A percentile compares a stretch with the other conserved stretches of the same genome.
These are phyloP conservation scores for Apophysomyces elegans DNA, from an alignment of 371 early-diverging fungal genomes.

Conservation along the genomic window DNA sequence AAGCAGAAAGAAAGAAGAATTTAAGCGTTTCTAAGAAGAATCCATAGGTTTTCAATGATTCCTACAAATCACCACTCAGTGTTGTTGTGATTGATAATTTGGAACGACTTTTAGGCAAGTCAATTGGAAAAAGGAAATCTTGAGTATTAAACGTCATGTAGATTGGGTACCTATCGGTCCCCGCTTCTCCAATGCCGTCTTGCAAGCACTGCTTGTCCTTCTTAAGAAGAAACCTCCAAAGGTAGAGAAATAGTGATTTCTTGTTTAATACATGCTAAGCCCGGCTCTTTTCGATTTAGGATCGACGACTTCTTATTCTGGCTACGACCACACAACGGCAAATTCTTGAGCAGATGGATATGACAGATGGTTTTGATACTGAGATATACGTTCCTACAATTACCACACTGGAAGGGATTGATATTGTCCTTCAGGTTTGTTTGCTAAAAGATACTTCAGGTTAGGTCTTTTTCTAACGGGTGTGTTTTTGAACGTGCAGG, in stretches of 20 bases:
- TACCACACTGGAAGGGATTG: slow-evolving; percentile 58
- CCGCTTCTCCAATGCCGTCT: slow-evolving; percentile 95
- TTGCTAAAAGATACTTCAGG: neutral
- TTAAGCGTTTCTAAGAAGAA: neutral
- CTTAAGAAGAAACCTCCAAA: slow-evolving; percentile 93
- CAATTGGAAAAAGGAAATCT: neutral
- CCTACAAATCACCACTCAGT: slow-evolving; percentile 97
- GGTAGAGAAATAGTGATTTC: slow-evolving; percentile 27
- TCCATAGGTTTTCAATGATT: slow-evolving; percentile 88
- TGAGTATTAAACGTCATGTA: slow-evolving; percentile 20
- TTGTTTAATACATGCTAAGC: neutral
- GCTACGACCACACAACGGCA: slow-evolving; percentile 84
- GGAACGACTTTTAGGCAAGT: slow-evolving; percentile 86
- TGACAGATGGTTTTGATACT: slow-evolving; percentile 85
- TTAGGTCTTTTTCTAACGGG: neutral
- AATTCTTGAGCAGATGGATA: slow-evolving; percentile 88
- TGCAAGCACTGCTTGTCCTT: slow-evolving; percentile 95
- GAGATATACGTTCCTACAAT: slow-evolving; percentile 85
- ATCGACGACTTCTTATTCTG: slow-evolving; percentile 81
- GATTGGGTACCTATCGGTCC: slow-evolving; percentile 99
- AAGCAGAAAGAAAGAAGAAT: neutral
- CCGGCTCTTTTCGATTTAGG: slow-evolving; percentile 24
- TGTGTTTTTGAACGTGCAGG: slow-evolving; percentile 22
- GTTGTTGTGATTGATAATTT: slow-evolving; percentile 98
- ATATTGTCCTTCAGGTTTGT: slow-evolving; percentile 67